A percentile compares a stretch with the other conserved stretches of the same genome.
phyloP scores from a whole-genome alignment of 805 yeast genomes.

The Cyberlindnera euphorbiiphila region DNA sequence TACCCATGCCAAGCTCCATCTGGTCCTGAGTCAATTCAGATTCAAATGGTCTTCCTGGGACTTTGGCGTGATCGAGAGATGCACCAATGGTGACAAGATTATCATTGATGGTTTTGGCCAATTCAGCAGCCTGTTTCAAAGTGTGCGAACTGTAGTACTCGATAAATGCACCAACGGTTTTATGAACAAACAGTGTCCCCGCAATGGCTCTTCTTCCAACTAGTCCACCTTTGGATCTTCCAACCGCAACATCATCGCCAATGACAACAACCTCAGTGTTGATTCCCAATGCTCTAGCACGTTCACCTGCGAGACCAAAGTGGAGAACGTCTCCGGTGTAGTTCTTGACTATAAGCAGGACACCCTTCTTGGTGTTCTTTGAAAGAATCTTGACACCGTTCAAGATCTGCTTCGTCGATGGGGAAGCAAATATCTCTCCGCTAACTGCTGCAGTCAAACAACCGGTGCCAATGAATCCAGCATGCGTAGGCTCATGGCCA shows the following conservation, averaged over 20 bases:
- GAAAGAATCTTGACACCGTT: slow-evolving; percentile 47
- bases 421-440: slow-evolving; percentile 92
- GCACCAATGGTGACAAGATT: slow-evolving; percentile 85
- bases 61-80: slow-evolving; percentile 82
- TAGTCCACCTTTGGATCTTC: slow-evolving; percentile 81
- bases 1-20: slow-evolving; percentile 92
- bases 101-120: slow-evolving; percentile 59
- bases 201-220: slow-evolving; percentile 95
- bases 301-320: slow-evolving; percentile 87
- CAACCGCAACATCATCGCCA: slow-evolving; percentile 93
- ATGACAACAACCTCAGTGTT: slow-evolving; percentile 71
- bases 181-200: slow-evolving; percentile 85
- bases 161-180: slow-evolving; percentile 73
- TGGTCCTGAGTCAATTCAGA: slow-evolving; percentile 52
- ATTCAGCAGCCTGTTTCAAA: slow-evolving; percentile 48
- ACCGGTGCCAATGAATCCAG: slow-evolving; percentile 86
- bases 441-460: slow-evolving; percentile 82
- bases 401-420: slow-evolving; percentile 85
- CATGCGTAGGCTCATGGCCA: slow-evolving; percentile 95
- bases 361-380: slow-evolving; percentile 50
- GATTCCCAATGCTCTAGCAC: slow-evolving; percentile 76
- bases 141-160: slow-evolving; percentile 36
- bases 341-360: slow-evolving; percentile 78
- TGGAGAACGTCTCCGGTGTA: slow-evolving; percentile 94
- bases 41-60: slow-evolving; percentile 74